Evolutionary conservation across 208 protist species (phyloP), one percentile per base, ranked within the genome.

Genomic region (Wallacemonas rigidus): DNA sequence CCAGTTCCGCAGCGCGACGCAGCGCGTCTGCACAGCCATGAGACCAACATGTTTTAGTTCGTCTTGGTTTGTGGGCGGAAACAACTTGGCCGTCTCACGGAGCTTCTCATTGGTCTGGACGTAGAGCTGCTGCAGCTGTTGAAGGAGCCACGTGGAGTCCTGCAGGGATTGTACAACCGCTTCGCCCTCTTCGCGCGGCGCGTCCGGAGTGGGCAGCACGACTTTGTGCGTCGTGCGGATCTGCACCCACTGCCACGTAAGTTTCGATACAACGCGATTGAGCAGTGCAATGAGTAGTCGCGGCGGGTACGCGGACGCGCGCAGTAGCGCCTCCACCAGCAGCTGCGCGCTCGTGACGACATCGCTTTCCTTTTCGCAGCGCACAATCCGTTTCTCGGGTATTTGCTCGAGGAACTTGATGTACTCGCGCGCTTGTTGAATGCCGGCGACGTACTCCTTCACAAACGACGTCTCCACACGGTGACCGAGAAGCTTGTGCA

Each of bases 401-500:
- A 95, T 87, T 41, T 71, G 80, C 60, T 80, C 76, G 35, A 95
- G 77, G 62, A 87, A 87, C 39, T 58, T 54, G 55, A 95, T 79
- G 77, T 92, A 94, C 54, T 92, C 81, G 12, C 81, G 80, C 45
- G 90, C 82, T 2, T 81, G 77, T 60, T 87, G 76, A 36, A 65
- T 72, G 65, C 94, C 85, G 5, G 72, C 57, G 1, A 83, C 76
- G 77, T 90, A 95, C 76, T 97, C 89, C 47, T 75, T 44, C 12
- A 88, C 82, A 76, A 87, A 95, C 63, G 65, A 79, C n/a, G 85
- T 93, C 51, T 91, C 82, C 6, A 93, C 90, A 6, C 86, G 83
- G 71, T 87, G 72, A 6, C 60, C 77, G n/a, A 95, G 81, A 9
- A 97, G 64, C 43, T 81, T 77, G 65, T 95, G 88, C 55, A 89